Conservation (phyloP, 2,329 filamentous ascomycete species). For the Cytospora chrysosperma region DNA sequence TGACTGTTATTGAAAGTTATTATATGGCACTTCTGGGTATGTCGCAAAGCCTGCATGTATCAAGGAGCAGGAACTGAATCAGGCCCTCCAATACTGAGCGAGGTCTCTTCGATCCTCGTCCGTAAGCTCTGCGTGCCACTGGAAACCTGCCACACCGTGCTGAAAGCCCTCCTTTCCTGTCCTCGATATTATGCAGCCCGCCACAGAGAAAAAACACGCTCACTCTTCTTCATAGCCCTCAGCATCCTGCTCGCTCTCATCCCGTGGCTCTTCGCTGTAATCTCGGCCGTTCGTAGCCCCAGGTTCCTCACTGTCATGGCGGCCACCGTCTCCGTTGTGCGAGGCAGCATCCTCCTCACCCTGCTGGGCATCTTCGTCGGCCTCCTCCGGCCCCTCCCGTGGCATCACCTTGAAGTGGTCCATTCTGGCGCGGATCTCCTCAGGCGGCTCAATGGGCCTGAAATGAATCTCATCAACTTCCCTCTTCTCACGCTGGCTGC, state of each 20-base stretch:
- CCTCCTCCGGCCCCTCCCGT: constrained; percentile 45
- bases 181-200: neutral
- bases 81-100: neutral
- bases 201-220: neutral
- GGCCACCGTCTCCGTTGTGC: constrained; percentile 21
- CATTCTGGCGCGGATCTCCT: constrained; percentile 53
- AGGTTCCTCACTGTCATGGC: constrained; percentile 25
- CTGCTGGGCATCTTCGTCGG: constrained; percentile 36
- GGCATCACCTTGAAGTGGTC: constrained; percentile 53
- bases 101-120: neutral
- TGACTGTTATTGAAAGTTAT: neutral
- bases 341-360: constrained; percentile 29
- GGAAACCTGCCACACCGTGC: neutral
- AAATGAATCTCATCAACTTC: constrained; percentile 57
- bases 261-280: constrained; percentile 21
- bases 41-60: neutral
- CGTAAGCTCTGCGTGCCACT: neutral
- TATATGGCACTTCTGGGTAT: neutral
- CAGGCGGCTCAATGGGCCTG: constrained; percentile 53
- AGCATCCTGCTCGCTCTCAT: constrained; percentile 30
- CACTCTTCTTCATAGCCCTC: constrained; percentile 34
- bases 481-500: constrained; percentile 47
- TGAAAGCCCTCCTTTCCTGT: neutral
- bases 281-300: constrained; percentile 21
- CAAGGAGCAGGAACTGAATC: neutral